phyloP scores from a whole-genome alignment of 345 rosid species.

The Xanthoceras sorbifolium region DNA sequence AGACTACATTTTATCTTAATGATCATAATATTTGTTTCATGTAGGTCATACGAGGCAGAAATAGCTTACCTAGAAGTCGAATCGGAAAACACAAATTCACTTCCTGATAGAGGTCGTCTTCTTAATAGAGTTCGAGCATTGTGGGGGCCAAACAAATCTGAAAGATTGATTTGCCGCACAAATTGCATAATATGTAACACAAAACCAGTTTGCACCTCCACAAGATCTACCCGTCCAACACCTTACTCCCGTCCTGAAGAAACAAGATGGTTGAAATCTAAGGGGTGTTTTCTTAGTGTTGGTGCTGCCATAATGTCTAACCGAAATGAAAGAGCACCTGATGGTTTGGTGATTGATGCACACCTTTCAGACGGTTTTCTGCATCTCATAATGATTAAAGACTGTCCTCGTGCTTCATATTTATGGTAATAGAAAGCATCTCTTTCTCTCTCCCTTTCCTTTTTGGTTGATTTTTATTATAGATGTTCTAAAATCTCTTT shows the following conservation, averaged over 20 bases:
- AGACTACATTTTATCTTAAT: not conserved
- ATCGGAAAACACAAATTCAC: slow-evolving; percentile 41
- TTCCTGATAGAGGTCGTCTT: slow-evolving; percentile 30
- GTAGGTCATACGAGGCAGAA: slow-evolving; percentile 86
- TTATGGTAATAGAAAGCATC: slow-evolving; percentile 59
- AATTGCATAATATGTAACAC: slow-evolving; percentile 64
- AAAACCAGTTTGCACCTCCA: slow-evolving; percentile 33
- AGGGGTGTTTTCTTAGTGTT: slow-evolving; percentile 75
- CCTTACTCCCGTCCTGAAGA: slow-evolving; percentile 40
- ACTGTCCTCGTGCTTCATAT: slow-evolving; percentile 80
- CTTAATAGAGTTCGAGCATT: slow-evolving; percentile 37
- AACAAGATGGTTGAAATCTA: slow-evolving; percentile 61
- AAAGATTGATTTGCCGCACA: slow-evolving; percentile 63
- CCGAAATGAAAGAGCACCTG: slow-evolving; percentile 91
- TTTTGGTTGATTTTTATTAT: not conserved
- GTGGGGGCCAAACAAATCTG: slow-evolving; percentile 45
- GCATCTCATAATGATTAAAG: slow-evolving; percentile 82
- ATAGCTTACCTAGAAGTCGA: slow-evolving; percentile 63
- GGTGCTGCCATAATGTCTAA: slow-evolving; percentile 92
- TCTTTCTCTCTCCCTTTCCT: not conserved
- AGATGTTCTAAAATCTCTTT: not conserved
- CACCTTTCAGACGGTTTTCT: slow-evolving; percentile 93
- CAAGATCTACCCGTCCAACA: slow-evolving; percentile 19
- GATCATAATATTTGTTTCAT: slow-evolving; percentile 14
- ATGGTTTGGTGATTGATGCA: slow-evolving; percentile 95